phyloP scores from a whole-genome alignment of 2,329 filamentous ascomycete genomes.

The Aspergillus spinulosporus region DNA sequence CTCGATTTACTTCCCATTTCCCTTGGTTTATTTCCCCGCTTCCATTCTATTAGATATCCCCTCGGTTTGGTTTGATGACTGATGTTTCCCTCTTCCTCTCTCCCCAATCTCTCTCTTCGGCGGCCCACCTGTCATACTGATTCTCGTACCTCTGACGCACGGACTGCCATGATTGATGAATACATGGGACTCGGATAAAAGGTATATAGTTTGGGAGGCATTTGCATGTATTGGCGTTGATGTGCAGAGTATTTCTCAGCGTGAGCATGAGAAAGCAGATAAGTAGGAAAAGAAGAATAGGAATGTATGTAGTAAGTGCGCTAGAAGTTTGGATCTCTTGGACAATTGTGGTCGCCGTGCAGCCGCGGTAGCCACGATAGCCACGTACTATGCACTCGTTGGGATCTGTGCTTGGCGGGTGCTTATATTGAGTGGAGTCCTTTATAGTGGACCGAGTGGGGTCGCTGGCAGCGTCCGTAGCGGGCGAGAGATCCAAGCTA shows the following conservation, averaged over 20 bases:
- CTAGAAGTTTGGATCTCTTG: too few relatives aligned
- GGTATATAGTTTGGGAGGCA: slow-evolving; percentile 27
- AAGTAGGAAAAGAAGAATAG: not conserved
- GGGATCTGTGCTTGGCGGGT: too few relatives aligned
- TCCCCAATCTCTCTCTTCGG: slow-evolving; percentile 1
- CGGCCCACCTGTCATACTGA: slow-evolving; percentile 2
- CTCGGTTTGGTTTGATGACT: slow-evolving; percentile 31
- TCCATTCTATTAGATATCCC: slow-evolving; percentile 28
- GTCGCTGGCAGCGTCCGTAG: too few relatives aligned
- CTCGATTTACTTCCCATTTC: slow-evolving; percentile 4
- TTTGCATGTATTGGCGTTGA: slow-evolving; percentile 15
- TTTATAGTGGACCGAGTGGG: too few relatives aligned
- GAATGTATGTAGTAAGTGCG: not conserved
- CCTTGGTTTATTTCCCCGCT: slow-evolving; percentile 2
- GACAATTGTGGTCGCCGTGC: too few relatives aligned
- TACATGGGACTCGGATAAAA: slow-evolving; percentile 15
- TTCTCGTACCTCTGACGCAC: slow-evolving; percentile 1
- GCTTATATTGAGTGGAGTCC: too few relatives aligned
- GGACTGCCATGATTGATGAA: slow-evolving; percentile 12
- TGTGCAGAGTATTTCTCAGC: slow-evolving; percentile 5
- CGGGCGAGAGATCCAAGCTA: too few relatives aligned
- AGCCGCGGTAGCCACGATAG: too few relatives aligned
- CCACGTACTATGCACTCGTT: too few relatives aligned
- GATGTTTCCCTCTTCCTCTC: slow-evolving; percentile 24
- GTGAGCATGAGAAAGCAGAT: not conserved